Base-by-base conservation (phyloP, 2,329 filamentous ascomycete species). In the Fusarium nurragi region DNA sequence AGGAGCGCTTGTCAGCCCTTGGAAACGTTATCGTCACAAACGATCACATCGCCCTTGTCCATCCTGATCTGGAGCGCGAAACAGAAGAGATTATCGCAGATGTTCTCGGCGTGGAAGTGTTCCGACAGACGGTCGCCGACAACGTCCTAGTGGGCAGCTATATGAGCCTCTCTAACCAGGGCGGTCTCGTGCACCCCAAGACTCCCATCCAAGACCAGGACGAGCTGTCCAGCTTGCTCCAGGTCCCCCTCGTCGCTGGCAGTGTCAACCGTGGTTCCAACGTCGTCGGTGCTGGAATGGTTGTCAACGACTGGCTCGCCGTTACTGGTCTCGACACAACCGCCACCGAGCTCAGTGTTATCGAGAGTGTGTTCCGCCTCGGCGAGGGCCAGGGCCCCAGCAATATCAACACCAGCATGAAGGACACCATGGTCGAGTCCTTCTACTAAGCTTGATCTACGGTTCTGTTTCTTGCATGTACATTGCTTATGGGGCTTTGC, bases 41-140 rank as follows among this genome's bases (percentile, higher is more conserved):
- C 79, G 95, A 99, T 80, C 94, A 97, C 80, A 95, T 98, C 70
- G 95, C 95, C 49, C 89, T 99, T 40, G 89, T 98, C 63, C 95
- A 99, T 77, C 95, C 95, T 12, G 95, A 99, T 75, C 84, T 99
- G 60, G 95, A 98, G 84, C 91, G 94, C 64, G 95, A 99, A 83
- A 97, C 94, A 16, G 95, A 99, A 81, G 95, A 99, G 83, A 97
- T 99, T 71, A 94, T 99, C 75, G 93, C 95, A 72, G 95, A 99
- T 77, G 92, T 97, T 59, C 83, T 96, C 19, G 92, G 92, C 64
- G 92, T 96, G 56, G 92, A 96, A 78, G 92, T 95, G 12, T 96
- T 95, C 82, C 84, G 92, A 65, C 95, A 99, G 83, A 98, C 95
- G 43, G 91, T 99, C 61, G 93, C 94, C 73, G 94, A 97, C 80